Evolutionary conservation across 805 yeast genomes (phyloP), one percentile per base, ranked within the genome.

Genomic region (Cyberlindnera bimundalis): DNA sequence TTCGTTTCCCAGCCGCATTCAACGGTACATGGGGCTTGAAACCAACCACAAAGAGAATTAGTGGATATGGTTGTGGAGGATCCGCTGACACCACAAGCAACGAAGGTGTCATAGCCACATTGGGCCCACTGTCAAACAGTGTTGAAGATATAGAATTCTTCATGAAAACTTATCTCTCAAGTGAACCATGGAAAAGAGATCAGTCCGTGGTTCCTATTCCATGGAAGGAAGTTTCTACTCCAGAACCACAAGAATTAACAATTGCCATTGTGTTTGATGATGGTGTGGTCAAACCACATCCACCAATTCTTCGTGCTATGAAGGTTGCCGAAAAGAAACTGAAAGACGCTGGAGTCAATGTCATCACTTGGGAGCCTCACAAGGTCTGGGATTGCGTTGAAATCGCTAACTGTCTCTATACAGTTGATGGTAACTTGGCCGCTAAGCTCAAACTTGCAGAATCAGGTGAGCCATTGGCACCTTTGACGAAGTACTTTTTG

Each of bases 381-480:
- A 72, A 67, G 39, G 75, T 78, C 3, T 58, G 75, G 37, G 71
- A 75, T 48, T 82, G 83, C 14, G 72, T 72, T 46, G 80, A 82
- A 4, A 71, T 81, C 29, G 84, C 74, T 26, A 59, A 71, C 48
- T 58, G 52, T 1, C 47, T 82, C 61, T 85, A 79, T 60, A 66
- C 69, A 10, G 73, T 79, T 50, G 95, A 86, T 60, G 91, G 91
- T 35, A 84, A 82, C 56, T 57, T 64, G 45, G 72, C 67, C 40
- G 81, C 79, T 54, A 66, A 70, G 39, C 67, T 68, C 34, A 59
- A 76, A 52, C 59, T 84, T 45, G 62, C 67, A 20, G 70, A 63
- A 6, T 77, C 84, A 10, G 90, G 91, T 29, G 91, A 86, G 59
- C 90, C 90, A 24, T 59, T 80, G 47, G 59, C 67, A n/a, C 79